Evolutionary conservation across 202 grass and related monocot genomes (phyloP), one percentile per base, ranked within the genome.

Genomic region (Carex arenaria): DNA sequence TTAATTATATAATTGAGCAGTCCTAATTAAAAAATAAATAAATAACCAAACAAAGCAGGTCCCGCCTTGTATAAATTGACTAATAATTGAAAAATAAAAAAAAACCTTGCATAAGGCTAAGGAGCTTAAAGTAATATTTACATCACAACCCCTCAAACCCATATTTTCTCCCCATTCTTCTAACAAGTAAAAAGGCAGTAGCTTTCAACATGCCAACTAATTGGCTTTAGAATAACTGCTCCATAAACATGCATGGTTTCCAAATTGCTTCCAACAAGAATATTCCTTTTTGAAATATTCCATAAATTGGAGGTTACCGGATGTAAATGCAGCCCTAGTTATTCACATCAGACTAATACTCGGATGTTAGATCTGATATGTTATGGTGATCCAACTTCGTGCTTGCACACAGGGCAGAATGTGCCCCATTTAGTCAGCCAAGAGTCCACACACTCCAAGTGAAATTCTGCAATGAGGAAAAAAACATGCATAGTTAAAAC

Each of bases 381-480:
- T 53, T 82, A 87, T 67, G 68, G 43, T 26, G 79, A 71, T 42
- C n/a, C n/a, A 67, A 97, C 79, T 77, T 97, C 94, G 55, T 89
- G 86, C 78, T 93, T 97, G 84, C 94, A 93, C 61, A 97, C 75
- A 0, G 91, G 94, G 83, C 94, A 97, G 78, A 88, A 93, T 68
- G 91, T 97, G 38, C 91, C 91, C 89, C 94, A 97, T 83, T 89
- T 92, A 78, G 89, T 94, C 76, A 97, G 85, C 94, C 94, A 97
- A 64, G 82, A 77, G 85, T 97, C 94, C 72, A 97, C 85, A 72
- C 94, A 97, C 38, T 82, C 78, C 72, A 80, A 31, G 75, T 97
- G 94, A 87, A 90, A 97, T 86, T 94, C 94, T 97, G 89, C 57
- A 89, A 64, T 68, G 53, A 42, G 30, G 32, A 72, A 19, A 66